Evolutionary conservation across 2,329 filamentous ascomycete genomes (phyloP).

Genomic region (Kalmusia sp.): DNA sequence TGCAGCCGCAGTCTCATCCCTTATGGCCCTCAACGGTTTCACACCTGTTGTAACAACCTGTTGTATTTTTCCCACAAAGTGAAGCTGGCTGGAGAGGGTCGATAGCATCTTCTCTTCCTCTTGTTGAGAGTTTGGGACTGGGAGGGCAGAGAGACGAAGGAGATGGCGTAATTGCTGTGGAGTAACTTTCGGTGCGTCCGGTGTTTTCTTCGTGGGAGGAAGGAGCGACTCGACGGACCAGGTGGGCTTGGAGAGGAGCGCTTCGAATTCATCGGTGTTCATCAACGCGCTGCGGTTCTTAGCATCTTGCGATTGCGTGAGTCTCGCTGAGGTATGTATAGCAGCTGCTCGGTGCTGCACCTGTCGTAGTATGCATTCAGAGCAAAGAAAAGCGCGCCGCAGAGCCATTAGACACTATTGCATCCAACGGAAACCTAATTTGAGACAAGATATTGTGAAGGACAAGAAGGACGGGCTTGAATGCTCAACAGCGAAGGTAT

Average conservation of each 20-base stretch:
- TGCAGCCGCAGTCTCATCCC: conserved; percentile 74
- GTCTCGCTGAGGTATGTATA: conserved; percentile 11
- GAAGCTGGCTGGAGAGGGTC: conserved; percentile 81
- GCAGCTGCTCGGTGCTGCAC: background rate
- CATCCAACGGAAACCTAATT: background rate
- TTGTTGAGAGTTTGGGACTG: conserved; percentile 66
- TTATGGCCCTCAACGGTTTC: conserved; percentile 76
- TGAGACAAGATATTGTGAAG: background rate
- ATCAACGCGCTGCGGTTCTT: background rate
- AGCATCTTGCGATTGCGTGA: background rate
- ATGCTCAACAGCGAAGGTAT: background rate
- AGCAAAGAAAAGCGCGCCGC: background rate
- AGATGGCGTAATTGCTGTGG: conserved; percentile 79
- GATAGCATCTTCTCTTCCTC: conserved; percentile 75
- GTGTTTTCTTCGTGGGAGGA: conserved; percentile 50
- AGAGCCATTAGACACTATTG: too few species aligned
- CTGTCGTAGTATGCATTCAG: background rate
- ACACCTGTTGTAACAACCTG: conserved; percentile 76
- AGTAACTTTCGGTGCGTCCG: conserved; percentile 59
- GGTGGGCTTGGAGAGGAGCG: conserved; percentile 69
- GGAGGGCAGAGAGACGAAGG: conserved; percentile 86
- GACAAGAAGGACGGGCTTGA: background rate
- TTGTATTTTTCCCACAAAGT: conserved; percentile 89
- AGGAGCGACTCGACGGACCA: conserved; percentile 86
- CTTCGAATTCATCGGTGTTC: conserved; percentile 41